phyloP scores from a whole-genome alignment of 192 early-diverging fungal species.

The Backusella australiensis region DNA sequence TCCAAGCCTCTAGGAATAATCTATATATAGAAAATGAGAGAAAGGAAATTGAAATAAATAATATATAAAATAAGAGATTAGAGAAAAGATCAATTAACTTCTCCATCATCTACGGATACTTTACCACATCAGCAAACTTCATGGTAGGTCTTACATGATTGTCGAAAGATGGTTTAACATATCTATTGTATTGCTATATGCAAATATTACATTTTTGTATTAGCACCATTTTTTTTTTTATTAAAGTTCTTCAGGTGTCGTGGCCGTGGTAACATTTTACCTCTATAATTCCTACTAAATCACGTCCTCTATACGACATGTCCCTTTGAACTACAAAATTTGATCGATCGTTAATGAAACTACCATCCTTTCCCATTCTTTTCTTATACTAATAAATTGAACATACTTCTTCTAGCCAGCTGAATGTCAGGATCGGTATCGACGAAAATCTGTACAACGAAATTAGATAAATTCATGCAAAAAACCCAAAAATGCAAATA shows the following conservation, averaged over 20 bases:
- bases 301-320: constrained; percentile 89
- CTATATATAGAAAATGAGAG: constrained; percentile 21
- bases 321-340: constrained; percentile 74
- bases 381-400: neutral
- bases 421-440: constrained; percentile 94
- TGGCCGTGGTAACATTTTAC: constrained; percentile 23
- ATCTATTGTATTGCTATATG: constrained; percentile 77
- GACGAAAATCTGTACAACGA: constrained; percentile 72
- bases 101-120: neutral
- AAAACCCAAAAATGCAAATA: neutral
- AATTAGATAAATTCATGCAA: neutral
- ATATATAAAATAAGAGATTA: neutral
- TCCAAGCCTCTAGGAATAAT: constrained; percentile 92
- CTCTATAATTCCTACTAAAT: constrained; percentile 79
- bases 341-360: neutral
- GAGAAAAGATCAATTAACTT: too few relatives aligned
- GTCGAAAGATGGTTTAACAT: constrained; percentile 95
- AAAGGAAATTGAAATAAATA: neutral
- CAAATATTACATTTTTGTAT: neutral
- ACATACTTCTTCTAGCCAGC: constrained; percentile 77
- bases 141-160: constrained; percentile 90
- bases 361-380: neutral
- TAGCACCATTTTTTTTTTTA: neutral
- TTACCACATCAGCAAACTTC: constrained; percentile 86
- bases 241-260: neutral